Conservation (phyloP, 176 grass and related monocot genomes). For the Eleusine indica region DNA sequence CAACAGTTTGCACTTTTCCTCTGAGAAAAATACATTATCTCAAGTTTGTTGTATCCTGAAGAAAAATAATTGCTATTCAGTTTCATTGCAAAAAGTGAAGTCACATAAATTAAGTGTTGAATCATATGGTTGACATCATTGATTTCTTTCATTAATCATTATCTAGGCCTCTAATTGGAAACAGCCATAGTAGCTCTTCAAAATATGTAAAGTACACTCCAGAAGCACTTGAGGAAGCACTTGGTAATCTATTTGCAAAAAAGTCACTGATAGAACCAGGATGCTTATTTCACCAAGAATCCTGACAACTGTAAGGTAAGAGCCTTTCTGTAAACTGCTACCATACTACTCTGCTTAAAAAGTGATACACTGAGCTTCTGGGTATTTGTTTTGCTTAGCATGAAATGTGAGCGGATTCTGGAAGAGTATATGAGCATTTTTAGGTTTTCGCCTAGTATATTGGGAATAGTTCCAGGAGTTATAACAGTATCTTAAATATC, state of each 20-base stretch:
- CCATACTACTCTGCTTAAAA: neutral
- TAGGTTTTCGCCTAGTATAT: neutral
- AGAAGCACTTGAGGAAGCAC: slow-evolving; percentile 50
- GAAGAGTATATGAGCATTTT: neutral
- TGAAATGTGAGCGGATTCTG: neutral
- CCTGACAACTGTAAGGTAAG: slow-evolving; percentile 12
- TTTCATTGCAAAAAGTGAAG: neutral
- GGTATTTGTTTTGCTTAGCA: neutral
- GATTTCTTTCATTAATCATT: neutral
- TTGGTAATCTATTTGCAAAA: slow-evolving; percentile 43
- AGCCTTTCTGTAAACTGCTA: neutral
- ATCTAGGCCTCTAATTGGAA: slow-evolving; percentile 57
- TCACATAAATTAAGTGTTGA: neutral
- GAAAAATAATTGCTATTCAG: neutral
- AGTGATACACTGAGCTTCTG: neutral
- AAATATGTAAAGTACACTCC: slow-evolving; percentile 60
- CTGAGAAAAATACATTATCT: neutral
- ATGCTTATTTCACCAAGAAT: neutral
- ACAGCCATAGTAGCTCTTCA: slow-evolving; percentile 28
- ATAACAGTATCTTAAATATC: slow-evolving; percentile 5
- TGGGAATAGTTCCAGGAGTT: neutral
- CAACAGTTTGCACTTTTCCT: neutral
- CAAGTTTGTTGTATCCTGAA: neutral
- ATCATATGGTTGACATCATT: neutral
- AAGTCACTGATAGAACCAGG: slow-evolving; percentile 8